Conservation (phyloP, 495 filamentous ascomycete species). For the Margaritispora aquatica region DNA sequence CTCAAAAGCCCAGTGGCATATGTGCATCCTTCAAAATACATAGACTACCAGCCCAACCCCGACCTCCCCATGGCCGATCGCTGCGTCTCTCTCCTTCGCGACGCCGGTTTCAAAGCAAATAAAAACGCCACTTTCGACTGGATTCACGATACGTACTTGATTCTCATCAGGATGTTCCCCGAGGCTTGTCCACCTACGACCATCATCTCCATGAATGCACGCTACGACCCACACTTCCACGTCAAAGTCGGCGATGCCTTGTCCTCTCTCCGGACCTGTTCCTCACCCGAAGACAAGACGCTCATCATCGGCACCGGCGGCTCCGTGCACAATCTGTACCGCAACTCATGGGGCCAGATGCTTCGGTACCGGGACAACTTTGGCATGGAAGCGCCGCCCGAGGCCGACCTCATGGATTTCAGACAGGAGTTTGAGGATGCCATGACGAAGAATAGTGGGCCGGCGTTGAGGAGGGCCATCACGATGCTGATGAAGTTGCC, state of each 20-base stretch:
- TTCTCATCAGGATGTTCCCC: slow-evolving; percentile 60
- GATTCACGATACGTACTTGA: slow-evolving; percentile 61
- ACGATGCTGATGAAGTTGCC: slow-evolving; percentile 57
- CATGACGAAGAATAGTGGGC: slow-evolving; percentile 36
- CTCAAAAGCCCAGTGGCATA: slow-evolving; percentile 51
- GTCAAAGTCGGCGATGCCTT: slow-evolving; percentile 46
- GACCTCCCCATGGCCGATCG: slow-evolving; percentile 42
- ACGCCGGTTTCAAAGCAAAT: slow-evolving; percentile 42
- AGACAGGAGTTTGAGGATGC: slow-evolving; percentile 53
- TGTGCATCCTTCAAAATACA: slow-evolving; percentile 53
- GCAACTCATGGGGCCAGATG: slow-evolving; percentile 57
- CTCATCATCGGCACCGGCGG: slow-evolving; percentile 57
- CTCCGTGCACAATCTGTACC: slow-evolving; percentile 58
- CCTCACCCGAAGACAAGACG: slow-evolving; percentile 31
- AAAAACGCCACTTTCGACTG: slow-evolving; percentile 49
- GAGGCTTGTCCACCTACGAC: slow-evolving; percentile 48
- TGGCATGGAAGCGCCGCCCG: slow-evolving; percentile 48
- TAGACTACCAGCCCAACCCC: slow-evolving; percentile 46
- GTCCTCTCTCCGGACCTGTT: slow-evolving; percentile 40
- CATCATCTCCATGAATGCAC: slow-evolving; percentile 49
- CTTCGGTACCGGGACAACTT: slow-evolving; percentile 53
- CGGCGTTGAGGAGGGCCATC: slow-evolving; percentile 40
- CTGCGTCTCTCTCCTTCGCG: slow-evolving; percentile 37
- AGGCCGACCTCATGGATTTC: slow-evolving; percentile 51
- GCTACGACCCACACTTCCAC: slow-evolving; percentile 57